Evolutionary conservation across 352 stramenopile species (phyloP).

Genomic region (Phytophthora pseudosyringae): DNA sequence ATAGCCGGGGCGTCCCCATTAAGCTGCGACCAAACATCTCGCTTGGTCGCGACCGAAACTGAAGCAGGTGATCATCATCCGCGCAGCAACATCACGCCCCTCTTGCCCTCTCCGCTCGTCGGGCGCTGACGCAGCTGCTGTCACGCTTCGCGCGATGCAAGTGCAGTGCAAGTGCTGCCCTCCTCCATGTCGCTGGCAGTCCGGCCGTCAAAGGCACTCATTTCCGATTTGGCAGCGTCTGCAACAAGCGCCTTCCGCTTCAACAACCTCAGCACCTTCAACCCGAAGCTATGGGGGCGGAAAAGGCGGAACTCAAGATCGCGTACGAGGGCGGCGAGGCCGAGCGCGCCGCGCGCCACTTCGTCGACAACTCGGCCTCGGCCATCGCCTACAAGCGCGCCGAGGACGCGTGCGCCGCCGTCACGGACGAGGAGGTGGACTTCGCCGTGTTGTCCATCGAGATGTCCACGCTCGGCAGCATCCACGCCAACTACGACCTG

Average conservation of each 20-base stretch:
- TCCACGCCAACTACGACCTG: slow-evolving; percentile 96
- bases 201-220: slow-evolving; percentile 21
- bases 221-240: slow-evolving; percentile 28
- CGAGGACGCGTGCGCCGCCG: slow-evolving; percentile 59
- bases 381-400: slow-evolving; percentile 42
- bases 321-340: slow-evolving; percentile 97
- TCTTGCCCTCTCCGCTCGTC: slow-evolving; percentile 1
- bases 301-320: slow-evolving; percentile 91
- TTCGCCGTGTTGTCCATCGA: slow-evolving; percentile 97
- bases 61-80: slow-evolving; percentile 10
- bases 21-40: slow-evolving; percentile 24
- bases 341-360: slow-evolving; percentile 58
- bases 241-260: slow-evolving; percentile 11
- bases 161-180: background rate
- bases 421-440: slow-evolving; percentile 86
- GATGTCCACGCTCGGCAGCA: slow-evolving; percentile 95
- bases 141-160: background rate
- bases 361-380: slow-evolving; percentile 33
- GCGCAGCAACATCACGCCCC: background rate
- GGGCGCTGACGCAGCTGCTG: slow-evolving; percentile 6
- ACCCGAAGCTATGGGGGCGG: slow-evolving; percentile 29
- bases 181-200: background rate
- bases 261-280: slow-evolving; percentile 24
- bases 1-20: slow-evolving; percentile 5
- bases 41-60: slow-evolving; percentile 26